Evolutionary conservation across 352 stramenopile genomes (phyloP).

Genomic region (Globisporangium sylvaticum): DNA sequence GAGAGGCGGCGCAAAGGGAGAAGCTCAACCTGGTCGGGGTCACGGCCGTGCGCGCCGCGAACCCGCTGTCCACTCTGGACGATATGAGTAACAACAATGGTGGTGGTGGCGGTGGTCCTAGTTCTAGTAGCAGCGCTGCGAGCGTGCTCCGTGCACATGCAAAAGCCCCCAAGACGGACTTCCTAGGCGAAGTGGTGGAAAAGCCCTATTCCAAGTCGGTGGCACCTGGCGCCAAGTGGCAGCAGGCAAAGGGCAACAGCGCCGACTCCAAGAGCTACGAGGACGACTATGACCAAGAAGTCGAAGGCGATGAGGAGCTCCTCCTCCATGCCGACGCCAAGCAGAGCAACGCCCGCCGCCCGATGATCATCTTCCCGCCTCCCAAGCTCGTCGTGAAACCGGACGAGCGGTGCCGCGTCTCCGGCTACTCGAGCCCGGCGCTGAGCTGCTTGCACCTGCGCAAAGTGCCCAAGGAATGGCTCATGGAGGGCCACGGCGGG

Average conservation of each 20-base stretch:
- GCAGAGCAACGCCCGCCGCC: not conserved
- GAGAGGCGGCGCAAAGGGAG: conserved; percentile 49
- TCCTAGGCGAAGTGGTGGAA: conserved; percentile 58
- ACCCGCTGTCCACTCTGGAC: not conserved
- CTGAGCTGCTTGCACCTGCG: conserved; percentile 59
- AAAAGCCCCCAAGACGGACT: conserved; percentile 64
- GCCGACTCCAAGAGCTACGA: conserved; percentile 19
- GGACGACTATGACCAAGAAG: conserved; percentile 10
- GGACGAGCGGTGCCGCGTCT: conserved; percentile 70
- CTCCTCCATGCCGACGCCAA: conserved; percentile 15
- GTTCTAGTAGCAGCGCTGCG: conserved; percentile 19
- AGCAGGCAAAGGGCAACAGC: conserved; percentile 16
- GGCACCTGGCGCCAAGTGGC: conserved; percentile 3
- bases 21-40: conserved; percentile 59
- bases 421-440: conserved; percentile 48
- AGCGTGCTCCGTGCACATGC: conserved; percentile 37
- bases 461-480: conserved; percentile 63
- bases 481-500: conserved; percentile 42
- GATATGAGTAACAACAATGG: not conserved
- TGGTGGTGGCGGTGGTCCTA: not conserved
- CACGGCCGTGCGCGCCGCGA: conserved; percentile 38
- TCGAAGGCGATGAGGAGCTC: conserved; percentile 20
- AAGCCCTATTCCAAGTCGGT: conserved; percentile 35
- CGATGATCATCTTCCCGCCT: conserved; percentile 28
- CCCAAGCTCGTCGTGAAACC: conserved; percentile 71